These are phyloP conservation scores for Lanmaoa rubissima DNA, from an alignment of 768 basidiomycete species.

Conservation along the genomic window DNA sequence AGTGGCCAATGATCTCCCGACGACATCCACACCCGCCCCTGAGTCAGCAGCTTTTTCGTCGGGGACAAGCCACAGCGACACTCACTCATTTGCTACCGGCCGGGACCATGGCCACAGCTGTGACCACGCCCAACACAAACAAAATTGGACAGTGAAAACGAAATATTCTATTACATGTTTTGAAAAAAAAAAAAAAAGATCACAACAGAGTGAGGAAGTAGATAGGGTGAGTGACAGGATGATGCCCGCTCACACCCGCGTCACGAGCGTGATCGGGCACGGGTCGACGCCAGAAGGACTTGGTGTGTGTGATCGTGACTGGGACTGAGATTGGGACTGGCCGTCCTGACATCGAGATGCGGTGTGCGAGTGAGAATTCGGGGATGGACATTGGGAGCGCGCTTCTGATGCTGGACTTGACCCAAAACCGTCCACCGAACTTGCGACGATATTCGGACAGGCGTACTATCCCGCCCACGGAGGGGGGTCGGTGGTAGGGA, in stretches of 20 bases:
- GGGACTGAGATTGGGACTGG: background rate
- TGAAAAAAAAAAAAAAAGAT: background rate
- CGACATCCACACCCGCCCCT: too few species aligned
- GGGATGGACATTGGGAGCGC: slow-evolving; percentile 11
- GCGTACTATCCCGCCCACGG: slow-evolving; percentile 12
- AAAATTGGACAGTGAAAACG: background rate
- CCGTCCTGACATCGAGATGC: background rate
- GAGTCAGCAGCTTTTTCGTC: too few species aligned
- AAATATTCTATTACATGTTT: background rate
- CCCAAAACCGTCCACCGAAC: slow-evolving; percentile 21
- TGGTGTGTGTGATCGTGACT: background rate
- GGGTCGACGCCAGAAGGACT: slow-evolving; percentile 1
- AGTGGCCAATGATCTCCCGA: too few species aligned
- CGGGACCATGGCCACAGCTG: too few species aligned
- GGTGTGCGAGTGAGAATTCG: background rate
- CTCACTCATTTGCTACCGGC: too few species aligned
- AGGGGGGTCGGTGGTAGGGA: too few species aligned
- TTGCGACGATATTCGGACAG: slow-evolving; percentile 26
- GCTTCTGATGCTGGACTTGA: slow-evolving; percentile 7
- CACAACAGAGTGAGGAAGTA: background rate
- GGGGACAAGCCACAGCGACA: too few species aligned
- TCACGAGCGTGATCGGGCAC: slow-evolving; percentile 14
- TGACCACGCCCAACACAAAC: background rate
- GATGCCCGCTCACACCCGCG: slow-evolving; percentile 9
- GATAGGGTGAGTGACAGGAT: background rate